A percentile compares a stretch with the other conserved stretches of the same genome.
Evolutionary conservation across 2,329 filamentous ascomycete genomes (phyloP).

Genomic region (Aspergillus udagawae): DNA sequence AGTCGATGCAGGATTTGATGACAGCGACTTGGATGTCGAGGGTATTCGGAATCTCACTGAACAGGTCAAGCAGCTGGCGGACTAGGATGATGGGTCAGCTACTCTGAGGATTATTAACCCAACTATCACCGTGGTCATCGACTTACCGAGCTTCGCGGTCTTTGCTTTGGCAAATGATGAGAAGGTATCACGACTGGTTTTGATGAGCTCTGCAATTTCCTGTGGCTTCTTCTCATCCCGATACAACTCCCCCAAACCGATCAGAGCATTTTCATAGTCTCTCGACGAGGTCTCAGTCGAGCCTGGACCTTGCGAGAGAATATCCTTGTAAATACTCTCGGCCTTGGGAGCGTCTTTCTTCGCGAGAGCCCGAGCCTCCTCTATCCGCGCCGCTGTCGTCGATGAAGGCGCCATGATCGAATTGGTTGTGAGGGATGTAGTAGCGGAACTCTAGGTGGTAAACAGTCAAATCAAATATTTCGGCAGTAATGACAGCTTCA

Average conservation of each 20-base stretch:
- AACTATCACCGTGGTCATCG: neutral
- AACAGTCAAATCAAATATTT: conserved; percentile 1
- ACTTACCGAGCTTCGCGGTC: conserved; percentile 91
- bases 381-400: conserved; percentile 63
- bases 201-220: conserved; percentile 84
- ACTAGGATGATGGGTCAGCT: conserved; percentile 51
- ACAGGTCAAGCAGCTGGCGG: conserved; percentile 92
- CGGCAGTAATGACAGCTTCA: neutral
- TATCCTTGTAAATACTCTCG: conserved; percentile 82
- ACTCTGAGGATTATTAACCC: neutral
- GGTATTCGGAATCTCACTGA: conserved; percentile 88
- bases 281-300: conserved; percentile 80
- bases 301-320: conserved; percentile 79
- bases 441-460: neutral
- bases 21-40: conserved; percentile 91
- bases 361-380: conserved; percentile 80
- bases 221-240: conserved; percentile 74
- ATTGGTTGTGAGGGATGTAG: conserved; percentile 4
- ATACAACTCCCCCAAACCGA: conserved; percentile 88
- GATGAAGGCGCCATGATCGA: conserved; percentile 46
- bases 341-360: conserved; percentile 80
- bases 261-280: conserved; percentile 85
- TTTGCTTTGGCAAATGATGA: conserved; percentile 98
- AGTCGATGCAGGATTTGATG: conserved; percentile 99
- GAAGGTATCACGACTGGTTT: conserved; percentile 82